Base-by-base conservation (phyloP, 805 yeast species). In the Metschnikowia corniflorae region DNA sequence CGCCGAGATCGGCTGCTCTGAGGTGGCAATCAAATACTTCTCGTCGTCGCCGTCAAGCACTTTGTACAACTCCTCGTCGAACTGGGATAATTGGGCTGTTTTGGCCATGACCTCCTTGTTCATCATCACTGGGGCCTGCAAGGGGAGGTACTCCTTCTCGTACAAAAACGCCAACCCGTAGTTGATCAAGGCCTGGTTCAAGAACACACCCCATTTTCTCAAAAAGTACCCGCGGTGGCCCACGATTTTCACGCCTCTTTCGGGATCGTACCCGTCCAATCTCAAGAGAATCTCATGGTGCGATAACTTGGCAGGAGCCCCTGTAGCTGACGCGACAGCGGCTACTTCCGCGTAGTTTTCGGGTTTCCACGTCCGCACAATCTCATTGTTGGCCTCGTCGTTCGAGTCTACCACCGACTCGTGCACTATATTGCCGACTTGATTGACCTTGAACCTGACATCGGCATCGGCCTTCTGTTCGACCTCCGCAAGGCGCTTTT, bases 81-180 rank as follows among this genome's bases (percentile, higher is more conserved):
- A 93, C 60, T 93, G 89, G 24, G 97, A 88, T 62, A 93, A 80
- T 71, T 93, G 98, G 7, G 98, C 98, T 51, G 98, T 93, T 70
- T 86, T 89, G 52, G 97, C 97, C 98, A 93, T 93, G 40, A 88
- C 95, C 41, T 93, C 97, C 70, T 93, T 93, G 80, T 93, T 93
- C 96, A 93, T 87, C 98, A 93, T 93, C 29, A 91, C 96, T 40
- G 98, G 98, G 12, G 98, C 95, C 73, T 93, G 98, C 65, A 93
- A 74, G 46, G 97, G 95, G 37, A 73, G 72, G 73, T 87, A 93
- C 34, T 81, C 88, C 53, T 81, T 78, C 54, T 77, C 68, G 47
- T 86, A 77, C 62, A 93, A 76, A 68, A 87, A 89, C 43, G 75
- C 73, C 60, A 93, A 77, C 52, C 98, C 98, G 60, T 89, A 91